A percentile compares a stretch with the other conserved stretches of the same genome.
Evolutionary conservation across 805 yeast species (phyloP).

Genomic region (Hemisphaericaspora nanyangensis): DNA sequence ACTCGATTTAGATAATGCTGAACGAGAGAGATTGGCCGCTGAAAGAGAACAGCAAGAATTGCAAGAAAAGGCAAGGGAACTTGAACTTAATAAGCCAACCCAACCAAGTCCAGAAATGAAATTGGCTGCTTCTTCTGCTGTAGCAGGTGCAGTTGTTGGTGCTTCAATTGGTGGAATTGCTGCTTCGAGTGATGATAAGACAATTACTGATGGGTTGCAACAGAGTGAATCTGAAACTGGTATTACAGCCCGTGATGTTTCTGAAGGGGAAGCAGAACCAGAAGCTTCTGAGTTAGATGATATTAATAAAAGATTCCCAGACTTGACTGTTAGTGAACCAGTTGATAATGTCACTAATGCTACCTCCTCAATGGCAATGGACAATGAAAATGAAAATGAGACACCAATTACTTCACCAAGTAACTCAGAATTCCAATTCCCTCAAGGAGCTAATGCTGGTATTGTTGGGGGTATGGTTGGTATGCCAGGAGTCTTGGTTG

Average conservation of each 20-base stretch:
- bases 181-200: constrained; percentile 2
- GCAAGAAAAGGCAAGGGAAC: constrained; percentile 5
- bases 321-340: constrained; percentile 25
- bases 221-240: background rate
- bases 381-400: constrained; percentile 27
- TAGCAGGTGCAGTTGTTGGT: constrained; percentile 8
- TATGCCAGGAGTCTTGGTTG: constrained; percentile 41
- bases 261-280: constrained; percentile 8
- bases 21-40: constrained; percentile 12
- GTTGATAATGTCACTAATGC: constrained; percentile 18
- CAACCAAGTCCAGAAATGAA: constrained; percentile 12
- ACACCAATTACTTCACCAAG: constrained; percentile 49
- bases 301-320: constrained; percentile 26
- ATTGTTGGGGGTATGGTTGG: constrained; percentile 39
- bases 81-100: constrained; percentile 12
- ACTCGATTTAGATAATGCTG: constrained; percentile 17
- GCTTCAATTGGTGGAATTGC: constrained; percentile 6
- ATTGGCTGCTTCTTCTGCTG: constrained; percentile 18
- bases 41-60: constrained; percentile 14
- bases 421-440: constrained; percentile 45
- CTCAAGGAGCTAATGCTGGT: constrained; percentile 28
- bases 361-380: constrained; percentile 34
- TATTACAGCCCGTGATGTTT: background rate
- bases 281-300: constrained; percentile 10
- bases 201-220: background rate